Base-by-base conservation (phyloP, 164 flowering plant genomes). In the Aristolochia californica region DNA sequence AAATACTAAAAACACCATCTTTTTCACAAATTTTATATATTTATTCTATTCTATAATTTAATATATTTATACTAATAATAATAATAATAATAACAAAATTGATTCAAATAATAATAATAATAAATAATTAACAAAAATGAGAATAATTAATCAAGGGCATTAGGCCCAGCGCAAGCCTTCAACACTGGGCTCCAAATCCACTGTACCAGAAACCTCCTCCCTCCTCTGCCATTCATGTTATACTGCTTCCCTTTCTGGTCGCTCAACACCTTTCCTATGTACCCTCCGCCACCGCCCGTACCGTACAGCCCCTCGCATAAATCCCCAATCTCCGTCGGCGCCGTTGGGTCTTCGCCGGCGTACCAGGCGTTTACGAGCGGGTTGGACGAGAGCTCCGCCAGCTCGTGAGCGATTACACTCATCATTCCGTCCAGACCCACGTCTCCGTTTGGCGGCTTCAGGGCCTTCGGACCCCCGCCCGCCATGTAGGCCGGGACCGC, bases 291-390 rank as follows among this genome's bases (percentile, higher is more conserved):
- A 0, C 94, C 98, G 0, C 98, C 98, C 0, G 79, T 81, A 25
- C 98, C 98, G 62, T 93, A 93, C 64, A 89, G 40, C 53, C 98
- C 98, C 66, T 87, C 96, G 56, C 98, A 93, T 58, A 89, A 60
- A 59, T 89, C 98, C 8, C 82, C 98, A 7, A 93, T 87, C 78
- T 93, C 98, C 57, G 91, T 84, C 47, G 98, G 98, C 18, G 95
- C 94, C 43, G 86, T 83, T 25, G 97, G 97, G 44, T 88, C 96
- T 65, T 87, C 96, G 1, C 97, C 98, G 5, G 96, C 96, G 63
- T 88, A 91, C 98, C 98, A 91, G 4, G 97, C 98, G 54, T 88
- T 91, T 50, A 87, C 74, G 60, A 91, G 64, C 21, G 98, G 98
- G 58, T 91, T 88, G 21, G 97, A 78, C 5, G 94, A 48, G 53